Percentiles rank a stretch among this genome's conserved stretches.
phyloP scores from a whole-genome alignment of 78 protist species.

The Emiliania huxleyi region DNA sequence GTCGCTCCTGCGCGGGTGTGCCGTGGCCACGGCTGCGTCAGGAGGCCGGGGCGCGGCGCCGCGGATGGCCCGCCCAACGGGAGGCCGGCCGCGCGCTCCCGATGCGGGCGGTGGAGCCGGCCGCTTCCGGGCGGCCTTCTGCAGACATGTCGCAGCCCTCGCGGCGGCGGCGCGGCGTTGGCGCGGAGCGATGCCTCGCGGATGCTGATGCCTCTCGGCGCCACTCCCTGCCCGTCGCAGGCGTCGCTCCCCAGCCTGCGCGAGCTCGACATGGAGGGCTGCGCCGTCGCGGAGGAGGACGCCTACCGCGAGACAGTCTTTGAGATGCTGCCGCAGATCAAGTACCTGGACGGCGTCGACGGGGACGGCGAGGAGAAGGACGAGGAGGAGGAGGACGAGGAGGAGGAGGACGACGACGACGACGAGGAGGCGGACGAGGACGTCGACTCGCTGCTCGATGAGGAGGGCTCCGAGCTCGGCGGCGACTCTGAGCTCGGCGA shows the following conservation, averaged over 20 bases:
- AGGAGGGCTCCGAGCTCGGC: background rate
- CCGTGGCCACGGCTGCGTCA: too few relatives aligned
- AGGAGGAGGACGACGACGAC: background rate
- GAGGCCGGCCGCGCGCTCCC: too few relatives aligned
- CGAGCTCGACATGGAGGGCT: background rate
- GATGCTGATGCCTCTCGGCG: too few relatives aligned
- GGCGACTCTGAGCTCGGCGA: background rate
- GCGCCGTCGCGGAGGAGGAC: background rate
- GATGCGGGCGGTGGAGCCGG: too few relatives aligned
- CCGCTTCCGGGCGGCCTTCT: too few relatives aligned
- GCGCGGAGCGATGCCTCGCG: too few relatives aligned
- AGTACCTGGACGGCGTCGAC: background rate
- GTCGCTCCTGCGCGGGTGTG: too few relatives aligned
- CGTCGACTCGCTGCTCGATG: background rate
- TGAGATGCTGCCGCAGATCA: background rate
- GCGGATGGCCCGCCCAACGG: too few relatives aligned
- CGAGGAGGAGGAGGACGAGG: background rate
- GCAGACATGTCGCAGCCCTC: too few relatives aligned
- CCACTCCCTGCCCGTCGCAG: background rate
- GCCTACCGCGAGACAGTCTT: background rate
- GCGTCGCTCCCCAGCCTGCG: background rate
- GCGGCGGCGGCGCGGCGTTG: too few relatives aligned
- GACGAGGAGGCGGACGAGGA: background rate
- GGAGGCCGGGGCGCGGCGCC: too few relatives aligned
- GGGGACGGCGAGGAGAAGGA: background rate